Base-by-base conservation (phyloP, 164 flowering plant species). In the Malania oleifera region DNA sequence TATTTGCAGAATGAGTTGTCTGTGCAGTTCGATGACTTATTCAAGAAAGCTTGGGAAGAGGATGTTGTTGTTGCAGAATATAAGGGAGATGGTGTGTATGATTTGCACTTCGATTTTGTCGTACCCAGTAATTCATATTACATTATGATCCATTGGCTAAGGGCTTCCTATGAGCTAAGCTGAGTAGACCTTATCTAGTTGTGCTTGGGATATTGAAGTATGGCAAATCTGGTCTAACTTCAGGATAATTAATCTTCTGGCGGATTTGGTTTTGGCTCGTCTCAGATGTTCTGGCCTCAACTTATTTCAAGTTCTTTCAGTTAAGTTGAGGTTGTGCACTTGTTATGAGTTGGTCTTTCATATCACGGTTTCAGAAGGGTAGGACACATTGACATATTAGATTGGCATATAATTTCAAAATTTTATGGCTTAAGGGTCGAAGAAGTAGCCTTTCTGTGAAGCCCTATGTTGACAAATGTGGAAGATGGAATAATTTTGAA, bases 41-140 rank as follows among this genome's bases (percentile, higher is more conserved):
- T 95, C 66, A 88, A 81, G 72, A 88, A 79, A 74, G 96, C 95
- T 56, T 91, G 92, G 99, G 95, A 88, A 62, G 89, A 84, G 52
- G 93, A 81, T 67, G 64, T 67, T 46, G 64, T 67, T 46, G 56
- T 46, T 52, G 76, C 71, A 60, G 83, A 73, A 53, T 54, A 53
- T 45, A 74, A 61, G 61, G 71, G 26, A 59, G 81, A 81, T 56
- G 89, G 97, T 89, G 57, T 62, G 71, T 67, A 20, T 17, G 34
- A 49, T 61, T n/a, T 55, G 31, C 31, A 29, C 45, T 19, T 56
- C 28, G 35, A 52, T 51, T 14, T 15, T 46, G 37, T 35, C 22
- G 24, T 61, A 40, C 15, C 1, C 25, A 45, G 26, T 49, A 23
- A 7, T 54, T 10, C 41, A 46, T 14, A 17, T 24, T 2, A 56